These are phyloP conservation scores for Leccinum solheimii DNA, from an alignment of 1,284 basidiomycete genomes.

Conservation along the genomic window DNA sequence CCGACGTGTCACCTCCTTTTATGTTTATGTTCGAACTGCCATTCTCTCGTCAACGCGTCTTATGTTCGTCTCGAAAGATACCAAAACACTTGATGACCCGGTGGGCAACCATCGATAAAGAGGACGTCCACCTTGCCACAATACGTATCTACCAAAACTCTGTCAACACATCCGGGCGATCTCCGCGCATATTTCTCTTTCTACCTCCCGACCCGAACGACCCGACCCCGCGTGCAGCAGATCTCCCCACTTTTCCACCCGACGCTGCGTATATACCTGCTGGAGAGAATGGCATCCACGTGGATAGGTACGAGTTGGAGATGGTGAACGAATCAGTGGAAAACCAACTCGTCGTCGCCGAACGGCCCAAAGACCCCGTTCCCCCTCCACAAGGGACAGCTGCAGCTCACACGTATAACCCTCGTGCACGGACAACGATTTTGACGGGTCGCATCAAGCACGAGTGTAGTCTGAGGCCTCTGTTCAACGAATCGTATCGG, in stretches of 20 bases:
- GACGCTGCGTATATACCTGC: constrained; percentile 41
- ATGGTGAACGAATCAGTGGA: constrained; percentile 76
- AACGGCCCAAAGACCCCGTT: constrained; percentile 65
- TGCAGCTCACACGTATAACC: constrained; percentile 34
- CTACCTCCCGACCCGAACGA: constrained; percentile 58
- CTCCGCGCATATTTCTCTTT: constrained; percentile 66
- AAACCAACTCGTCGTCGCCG: constrained; percentile 76
- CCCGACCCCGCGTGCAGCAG: constrained; percentile 37
- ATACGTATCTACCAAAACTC: constrained; percentile 68
- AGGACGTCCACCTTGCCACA: constrained; percentile 66
- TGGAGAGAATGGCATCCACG: constrained; percentile 41
- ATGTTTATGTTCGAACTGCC: not conserved
- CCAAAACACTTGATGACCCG: constrained; percentile 71
- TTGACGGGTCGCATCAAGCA: constrained; percentile 74
- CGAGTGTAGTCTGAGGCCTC: constrained; percentile 62
- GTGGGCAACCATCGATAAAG: constrained; percentile 58
- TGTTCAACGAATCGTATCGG: constrained; percentile 60
- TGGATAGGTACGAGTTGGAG: constrained; percentile 72
- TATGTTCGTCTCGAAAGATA: constrained; percentile 44
- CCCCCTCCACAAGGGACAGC: constrained; percentile 44
- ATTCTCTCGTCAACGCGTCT: constrained; percentile 2
- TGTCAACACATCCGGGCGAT: constrained; percentile 43
- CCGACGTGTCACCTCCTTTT: not conserved
- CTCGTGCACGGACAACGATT: constrained; percentile 69
- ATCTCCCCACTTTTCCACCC: constrained; percentile 36